Percentiles rank a stretch among this genome's conserved stretches.
These are phyloP conservation scores for Plasmodium ovale DNA, from an alignment of 169 alveolate genomes.

Conservation along the genomic window DNA sequence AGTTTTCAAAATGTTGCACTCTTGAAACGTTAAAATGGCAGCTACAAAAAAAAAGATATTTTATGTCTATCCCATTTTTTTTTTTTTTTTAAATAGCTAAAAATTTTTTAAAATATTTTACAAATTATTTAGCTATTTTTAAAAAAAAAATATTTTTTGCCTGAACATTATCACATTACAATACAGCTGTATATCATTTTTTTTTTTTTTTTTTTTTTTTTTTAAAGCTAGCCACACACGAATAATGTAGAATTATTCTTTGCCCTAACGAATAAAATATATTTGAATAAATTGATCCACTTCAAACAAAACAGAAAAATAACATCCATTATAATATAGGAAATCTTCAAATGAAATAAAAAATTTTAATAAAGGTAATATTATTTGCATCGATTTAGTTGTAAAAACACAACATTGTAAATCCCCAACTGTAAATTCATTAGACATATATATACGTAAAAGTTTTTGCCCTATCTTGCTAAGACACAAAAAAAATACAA, in stretches of 20 bases:
- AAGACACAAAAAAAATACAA: too few species aligned
- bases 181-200: background rate
- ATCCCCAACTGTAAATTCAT: too few species aligned
- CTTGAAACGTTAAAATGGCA: too few species aligned
- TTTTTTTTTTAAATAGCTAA: too few species aligned
- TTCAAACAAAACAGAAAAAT: background rate
- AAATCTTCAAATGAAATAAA: background rate
- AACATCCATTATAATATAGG: background rate
- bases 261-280: background rate
- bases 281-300: background rate
- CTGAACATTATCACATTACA: constrained; percentile 14
- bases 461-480: too few species aligned
- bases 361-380: background rate
- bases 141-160: constrained; percentile 7
- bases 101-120: too few species aligned
- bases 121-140: background rate
- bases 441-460: too few species aligned
- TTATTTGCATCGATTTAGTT: too few species aligned
- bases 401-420: too few species aligned
- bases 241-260: background rate
- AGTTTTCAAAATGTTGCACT: too few species aligned
- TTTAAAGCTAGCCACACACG: constrained; percentile 25
- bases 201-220: constrained; percentile 46
- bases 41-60: too few species aligned
- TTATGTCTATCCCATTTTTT: background rate